Conservation (phyloP, 139 green algal genomes). For the Microglena sp. region DNA sequence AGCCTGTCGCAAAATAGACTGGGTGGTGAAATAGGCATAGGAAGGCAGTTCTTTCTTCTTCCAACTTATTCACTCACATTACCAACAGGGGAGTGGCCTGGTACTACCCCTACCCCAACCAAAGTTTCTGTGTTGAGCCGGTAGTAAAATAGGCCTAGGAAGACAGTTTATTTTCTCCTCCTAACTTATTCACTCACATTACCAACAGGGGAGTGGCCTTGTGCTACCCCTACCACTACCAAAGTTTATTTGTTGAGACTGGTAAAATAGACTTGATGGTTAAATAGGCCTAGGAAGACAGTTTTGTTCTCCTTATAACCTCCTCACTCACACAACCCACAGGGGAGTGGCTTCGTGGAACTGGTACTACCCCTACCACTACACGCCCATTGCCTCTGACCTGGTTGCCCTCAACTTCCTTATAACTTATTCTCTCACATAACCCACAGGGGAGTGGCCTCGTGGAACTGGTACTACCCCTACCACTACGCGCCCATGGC, state of each 20-base stretch:
- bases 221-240: no score
- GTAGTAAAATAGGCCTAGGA: no score
- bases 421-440: neutral
- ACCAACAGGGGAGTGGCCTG: neutral
- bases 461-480: slow-evolving; percentile 82
- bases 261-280: no score
- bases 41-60: neutral
- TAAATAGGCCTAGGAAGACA: neutral
- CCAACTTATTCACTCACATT: neutral
- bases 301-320: neutral
- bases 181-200: neutral
- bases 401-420: slow-evolving; percentile 26
- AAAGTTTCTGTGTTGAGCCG: no score
- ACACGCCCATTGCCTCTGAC: slow-evolving; percentile 76
- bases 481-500: slow-evolving; percentile 99
- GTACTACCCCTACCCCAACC: no score
- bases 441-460: neutral
- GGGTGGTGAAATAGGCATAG: neutral
- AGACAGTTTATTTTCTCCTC: neutral
- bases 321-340: neutral
- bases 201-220: no score
- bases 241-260: no score
- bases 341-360: slow-evolving; percentile 79
- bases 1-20: neutral
- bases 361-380: slow-evolving; percentile 93